Evolutionary conservation across 805 yeast species (phyloP).

Genomic region (Phaffomyces thermotolerans): DNA sequence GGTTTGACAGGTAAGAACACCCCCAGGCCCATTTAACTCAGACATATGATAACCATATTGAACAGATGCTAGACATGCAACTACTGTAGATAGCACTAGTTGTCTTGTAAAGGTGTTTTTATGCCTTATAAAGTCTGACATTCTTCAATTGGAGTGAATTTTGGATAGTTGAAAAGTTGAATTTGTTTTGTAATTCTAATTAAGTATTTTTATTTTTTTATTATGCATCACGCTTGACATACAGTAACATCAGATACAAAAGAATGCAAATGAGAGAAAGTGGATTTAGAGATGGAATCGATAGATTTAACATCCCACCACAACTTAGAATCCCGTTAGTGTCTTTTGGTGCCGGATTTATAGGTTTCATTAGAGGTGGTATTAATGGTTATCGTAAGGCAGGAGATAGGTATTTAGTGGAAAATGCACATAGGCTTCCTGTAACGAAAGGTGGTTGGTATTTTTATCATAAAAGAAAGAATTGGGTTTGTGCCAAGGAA

Average conservation of each 20-base stretch:
- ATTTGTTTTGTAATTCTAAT: too few relatives aligned
- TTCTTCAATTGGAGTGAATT: too few relatives aligned
- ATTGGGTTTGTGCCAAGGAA: slow-evolving; percentile 57
- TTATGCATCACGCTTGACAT: too few relatives aligned
- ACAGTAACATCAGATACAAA: too few relatives aligned
- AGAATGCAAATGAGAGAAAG: background rate
- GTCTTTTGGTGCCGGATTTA: slow-evolving; percentile 30
- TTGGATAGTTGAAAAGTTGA: too few relatives aligned
- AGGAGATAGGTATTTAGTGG: slow-evolving; percentile 59
- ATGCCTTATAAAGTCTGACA: background rate
- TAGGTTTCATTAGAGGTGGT: slow-evolving; percentile 51
- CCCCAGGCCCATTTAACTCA: slow-evolving; percentile 86
- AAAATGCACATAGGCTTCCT: slow-evolving; percentile 79
- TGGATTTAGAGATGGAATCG: background rate
- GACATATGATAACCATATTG: slow-evolving; percentile 96
- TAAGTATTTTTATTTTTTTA: too few relatives aligned
- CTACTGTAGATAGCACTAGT: slow-evolving; percentile 39
- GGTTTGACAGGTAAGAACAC: slow-evolving; percentile 51
- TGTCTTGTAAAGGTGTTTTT: slow-evolving; percentile 6
- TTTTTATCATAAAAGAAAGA: slow-evolving; percentile 77
- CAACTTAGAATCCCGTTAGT: slow-evolving; percentile 37
- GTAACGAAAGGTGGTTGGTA: slow-evolving; percentile 79
- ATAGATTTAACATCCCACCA: slow-evolving; percentile 44
- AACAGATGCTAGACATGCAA: slow-evolving; percentile 69
- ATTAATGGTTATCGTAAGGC: slow-evolving; percentile 49